phyloP scores from a whole-genome alignment of 768 basidiomycete genomes.

The Hericium coralloides region DNA sequence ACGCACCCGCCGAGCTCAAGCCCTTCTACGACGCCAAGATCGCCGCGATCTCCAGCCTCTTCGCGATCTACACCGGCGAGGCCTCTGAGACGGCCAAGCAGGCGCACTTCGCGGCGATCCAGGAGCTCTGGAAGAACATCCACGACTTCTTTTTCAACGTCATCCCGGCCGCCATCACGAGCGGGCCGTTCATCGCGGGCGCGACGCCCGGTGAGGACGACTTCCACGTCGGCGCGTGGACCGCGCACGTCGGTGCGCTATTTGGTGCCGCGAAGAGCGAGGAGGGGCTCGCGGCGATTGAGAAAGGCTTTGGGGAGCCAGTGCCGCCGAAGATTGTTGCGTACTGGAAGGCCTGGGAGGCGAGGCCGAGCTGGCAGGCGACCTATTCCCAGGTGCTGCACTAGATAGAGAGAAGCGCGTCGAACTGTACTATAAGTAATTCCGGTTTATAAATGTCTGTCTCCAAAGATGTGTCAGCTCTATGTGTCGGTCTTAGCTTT shows the following conservation, averaged over 20 bases:
- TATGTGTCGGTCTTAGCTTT: no score
- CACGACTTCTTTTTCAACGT: neutral
- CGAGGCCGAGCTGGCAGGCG: neutral
- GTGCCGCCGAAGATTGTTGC: neutral
- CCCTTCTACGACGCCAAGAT: slow-evolving; percentile 1
- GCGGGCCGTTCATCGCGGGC: slow-evolving; percentile 1
- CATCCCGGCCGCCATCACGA: neutral
- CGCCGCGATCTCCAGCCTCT: neutral
- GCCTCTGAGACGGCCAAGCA: neutral
- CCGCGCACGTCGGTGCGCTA: neutral
- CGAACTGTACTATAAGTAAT: no score
- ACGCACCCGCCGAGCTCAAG: neutral
- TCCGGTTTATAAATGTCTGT: no score
- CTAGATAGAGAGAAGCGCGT: no score
- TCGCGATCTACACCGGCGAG: neutral
- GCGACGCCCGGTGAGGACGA: neutral
- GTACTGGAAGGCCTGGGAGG: neutral
- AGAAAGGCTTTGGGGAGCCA: neutral
- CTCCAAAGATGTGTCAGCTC: no score
- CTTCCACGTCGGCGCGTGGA: neutral
- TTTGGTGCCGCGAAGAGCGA: neutral
- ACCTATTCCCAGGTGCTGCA: neutral
- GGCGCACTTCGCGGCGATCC: neutral
- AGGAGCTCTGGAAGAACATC: neutral
- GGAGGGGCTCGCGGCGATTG: neutral